Evolutionary conservation across 176 grass and related monocot genomes (phyloP).

Genomic region (Alloteropsis semialata): DNA sequence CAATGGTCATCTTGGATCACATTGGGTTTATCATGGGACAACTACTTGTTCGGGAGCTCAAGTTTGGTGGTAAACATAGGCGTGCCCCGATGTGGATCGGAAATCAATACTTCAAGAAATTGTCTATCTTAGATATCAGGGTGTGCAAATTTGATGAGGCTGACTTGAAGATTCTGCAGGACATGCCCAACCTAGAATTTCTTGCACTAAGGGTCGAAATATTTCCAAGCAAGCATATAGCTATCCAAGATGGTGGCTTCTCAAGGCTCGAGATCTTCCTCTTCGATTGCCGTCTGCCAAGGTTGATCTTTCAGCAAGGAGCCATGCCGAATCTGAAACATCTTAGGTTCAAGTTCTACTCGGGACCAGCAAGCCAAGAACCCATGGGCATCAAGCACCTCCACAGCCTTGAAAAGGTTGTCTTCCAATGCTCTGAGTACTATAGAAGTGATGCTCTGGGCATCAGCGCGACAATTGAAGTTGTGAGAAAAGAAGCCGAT

Average conservation of each 20-base stretch:
- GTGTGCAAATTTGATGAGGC: neutral
- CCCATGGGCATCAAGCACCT: neutral
- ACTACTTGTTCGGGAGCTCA: neutral
- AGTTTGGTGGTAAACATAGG: neutral
- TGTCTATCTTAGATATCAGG: neutral
- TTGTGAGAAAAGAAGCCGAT: neutral
- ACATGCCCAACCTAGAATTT: neutral
- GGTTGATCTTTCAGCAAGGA: neutral
- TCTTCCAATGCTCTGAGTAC: neutral
- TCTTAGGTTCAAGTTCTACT: conserved; percentile 19
- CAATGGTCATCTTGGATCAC: no score
- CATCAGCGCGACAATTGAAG: neutral
- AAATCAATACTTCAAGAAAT: neutral
- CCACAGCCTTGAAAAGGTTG: neutral
- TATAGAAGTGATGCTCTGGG: neutral
- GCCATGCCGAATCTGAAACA: neutral
- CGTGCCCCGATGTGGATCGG: neutral
- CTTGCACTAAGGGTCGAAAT: neutral
- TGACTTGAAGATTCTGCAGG: neutral
- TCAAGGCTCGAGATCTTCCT: neutral
- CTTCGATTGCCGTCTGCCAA: neutral
- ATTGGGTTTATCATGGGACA: no score
- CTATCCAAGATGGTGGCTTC: neutral
- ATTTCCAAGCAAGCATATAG: neutral
- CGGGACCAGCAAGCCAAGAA: neutral